Conservation (phyloP, 2,329 filamentous ascomycete genomes). For the Ceratocystis colombiana region DNA sequence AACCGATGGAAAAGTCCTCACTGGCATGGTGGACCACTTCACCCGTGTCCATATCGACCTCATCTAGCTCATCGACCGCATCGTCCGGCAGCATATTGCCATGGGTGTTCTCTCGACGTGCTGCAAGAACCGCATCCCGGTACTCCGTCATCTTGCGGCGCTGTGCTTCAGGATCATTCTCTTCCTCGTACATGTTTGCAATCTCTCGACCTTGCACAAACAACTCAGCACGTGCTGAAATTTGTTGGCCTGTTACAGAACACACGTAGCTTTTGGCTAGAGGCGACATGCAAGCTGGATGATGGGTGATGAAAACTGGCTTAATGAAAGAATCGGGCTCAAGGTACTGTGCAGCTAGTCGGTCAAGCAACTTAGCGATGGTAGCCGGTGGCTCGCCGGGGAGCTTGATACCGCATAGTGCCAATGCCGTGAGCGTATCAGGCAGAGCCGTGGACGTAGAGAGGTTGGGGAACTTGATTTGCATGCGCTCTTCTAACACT, state of each 20-base stretch:
- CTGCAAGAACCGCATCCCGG: slow-evolving; percentile 29
- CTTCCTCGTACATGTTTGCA: slow-evolving; percentile 96
- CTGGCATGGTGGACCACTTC: slow-evolving; percentile 23
- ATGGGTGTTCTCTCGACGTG: slow-evolving; percentile 29
- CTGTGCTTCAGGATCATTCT: slow-evolving; percentile 85
- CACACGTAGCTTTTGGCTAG: slow-evolving; percentile 79
- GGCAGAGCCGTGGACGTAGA: slow-evolving; percentile 44
- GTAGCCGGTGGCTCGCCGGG: slow-evolving; percentile 54
- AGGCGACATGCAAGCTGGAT: slow-evolving; percentile 83
- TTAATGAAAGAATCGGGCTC: slow-evolving; percentile 59
- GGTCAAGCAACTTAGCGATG: slow-evolving; percentile 64
- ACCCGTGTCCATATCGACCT: slow-evolving; percentile 35
- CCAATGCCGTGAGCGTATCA: slow-evolving; percentile 44
- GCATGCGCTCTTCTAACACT: slow-evolving; percentile 59
- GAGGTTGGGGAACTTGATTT: slow-evolving; percentile 55
- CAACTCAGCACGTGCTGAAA: slow-evolving; percentile 75
- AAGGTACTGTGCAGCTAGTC: slow-evolving; percentile 63
- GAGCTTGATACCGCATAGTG: slow-evolving; percentile 52
- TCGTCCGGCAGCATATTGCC: slow-evolving; percentile 29
- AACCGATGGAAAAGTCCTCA: background rate
- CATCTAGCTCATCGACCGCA: slow-evolving; percentile 24
- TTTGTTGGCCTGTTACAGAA: slow-evolving; percentile 54
- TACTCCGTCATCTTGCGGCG: slow-evolving; percentile 65
- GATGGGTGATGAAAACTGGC: slow-evolving; percentile 80
- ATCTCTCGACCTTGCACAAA: slow-evolving; percentile 73